These are phyloP conservation scores for Corylus americana DNA, from an alignment of 306 rosid species.

Conservation along the genomic window DNA sequence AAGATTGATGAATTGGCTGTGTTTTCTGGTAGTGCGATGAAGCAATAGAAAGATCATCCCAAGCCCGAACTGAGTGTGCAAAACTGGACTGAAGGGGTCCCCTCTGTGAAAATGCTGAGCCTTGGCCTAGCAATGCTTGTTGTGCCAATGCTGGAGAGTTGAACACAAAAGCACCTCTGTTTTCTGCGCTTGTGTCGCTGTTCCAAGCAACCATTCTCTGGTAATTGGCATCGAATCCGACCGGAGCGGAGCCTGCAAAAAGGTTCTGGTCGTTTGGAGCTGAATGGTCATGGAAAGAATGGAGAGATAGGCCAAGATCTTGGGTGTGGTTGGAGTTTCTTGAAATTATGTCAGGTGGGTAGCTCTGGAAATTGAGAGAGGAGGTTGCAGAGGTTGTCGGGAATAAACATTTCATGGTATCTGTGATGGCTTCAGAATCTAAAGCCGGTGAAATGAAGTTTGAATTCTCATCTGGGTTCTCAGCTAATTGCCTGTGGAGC, in stretches of 20 bases:
- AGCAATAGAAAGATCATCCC: constrained; percentile 52
- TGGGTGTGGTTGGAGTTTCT: constrained; percentile 43
- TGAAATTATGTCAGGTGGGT: constrained; percentile 49
- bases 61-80: constrained; percentile 44
- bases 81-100: constrained; percentile 77
- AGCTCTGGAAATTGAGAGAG: constrained; percentile 56
- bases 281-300: constrained; percentile 53
- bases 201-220: constrained; percentile 58
- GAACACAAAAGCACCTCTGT: constrained; percentile 40
- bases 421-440: constrained; percentile 47
- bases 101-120: constrained; percentile 48
- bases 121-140: constrained; percentile 41
- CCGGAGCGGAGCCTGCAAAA: constrained; percentile 33
- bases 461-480: constrained; percentile 37
- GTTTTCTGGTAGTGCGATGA: constrained; percentile 47
- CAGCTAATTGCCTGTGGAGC: constrained; percentile 42
- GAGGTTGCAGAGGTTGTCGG: constrained; percentile 60
- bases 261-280: constrained; percentile 42
- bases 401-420: constrained; percentile 50
- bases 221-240: constrained; percentile 50
- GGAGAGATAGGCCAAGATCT: constrained; percentile 81
- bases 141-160: constrained; percentile 33
- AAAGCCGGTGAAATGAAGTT: constrained; percentile 42
- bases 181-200: constrained; percentile 33
- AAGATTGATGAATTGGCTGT: constrained; percentile 41